Evolutionary conservation across 2,329 filamentous ascomycete genomes (phyloP), one percentile per base, ranked within the genome.

Genomic region (Aspergillus ochraceus): DNA sequence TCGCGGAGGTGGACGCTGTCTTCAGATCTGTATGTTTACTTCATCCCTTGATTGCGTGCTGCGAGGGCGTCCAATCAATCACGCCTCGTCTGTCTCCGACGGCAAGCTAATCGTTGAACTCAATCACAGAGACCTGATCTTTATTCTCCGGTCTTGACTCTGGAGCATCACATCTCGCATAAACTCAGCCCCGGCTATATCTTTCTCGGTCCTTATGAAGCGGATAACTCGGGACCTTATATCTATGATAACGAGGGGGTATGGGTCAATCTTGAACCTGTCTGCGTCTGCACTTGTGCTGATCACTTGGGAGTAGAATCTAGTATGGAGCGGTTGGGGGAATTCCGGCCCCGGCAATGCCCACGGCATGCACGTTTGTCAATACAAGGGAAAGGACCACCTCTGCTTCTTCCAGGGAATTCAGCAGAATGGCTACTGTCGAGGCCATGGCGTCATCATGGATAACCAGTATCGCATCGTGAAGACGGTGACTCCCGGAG

Each of bases 351-450:
- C 81, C 2, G 80, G 78, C 46, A 81, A 79, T 55, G 76, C 77
- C 42, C 80, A 83, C 65, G 77, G 77, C 56, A 76, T 80, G 58
- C 79, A 80, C 60, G 79, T 81, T 32, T 84, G 81, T 68, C 66
- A 74, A 49, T 83, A 82, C 71, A 74, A 80, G 26, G 80, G 78
- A 14, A 71, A 71, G 58, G 74, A 80, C 51, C 81, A 84, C 63
- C 66, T 84, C n/a, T 83, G 81, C 67, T 83, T 80, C 69, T 83
- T 81, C 68, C 78, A 82, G 59, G 81, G 81, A 36, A 75, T 78
- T 56, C 81, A 84, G 61, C 79, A 82, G 60, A 79, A 80, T 55
- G 81, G 81, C 29, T 84, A 82, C 59, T 81, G 80, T 29, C 75
- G 80, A 47, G 81, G 81, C 6, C 80, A 83, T 73, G 81, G 80